Conservation (phyloP, 345 rosid genomes). For the Eucalyptus pauciflora region DNA sequence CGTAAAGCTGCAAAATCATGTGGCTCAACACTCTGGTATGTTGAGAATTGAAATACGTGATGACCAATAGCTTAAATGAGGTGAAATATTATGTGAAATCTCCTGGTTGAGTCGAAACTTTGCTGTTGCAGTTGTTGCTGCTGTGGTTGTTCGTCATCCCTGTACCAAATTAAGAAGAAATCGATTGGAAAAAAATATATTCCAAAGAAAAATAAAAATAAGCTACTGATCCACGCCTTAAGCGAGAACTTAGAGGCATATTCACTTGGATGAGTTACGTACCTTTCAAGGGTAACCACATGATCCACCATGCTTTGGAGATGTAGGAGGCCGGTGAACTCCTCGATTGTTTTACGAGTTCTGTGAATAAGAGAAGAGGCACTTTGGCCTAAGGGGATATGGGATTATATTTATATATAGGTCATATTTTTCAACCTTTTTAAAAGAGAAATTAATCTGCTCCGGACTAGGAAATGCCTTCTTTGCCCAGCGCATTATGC, state of each 20-base stretch:
- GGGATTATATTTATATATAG: too few relatives aligned
- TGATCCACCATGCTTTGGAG: not conserved
- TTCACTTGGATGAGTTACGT: not conserved
- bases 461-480: too few relatives aligned
- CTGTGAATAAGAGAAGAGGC: too few relatives aligned
- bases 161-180: fast-evolving
- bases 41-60: fast-evolving
- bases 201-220: not conserved
- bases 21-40: fast-evolving
- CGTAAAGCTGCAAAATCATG: fast-evolving
- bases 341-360: too few relatives aligned
- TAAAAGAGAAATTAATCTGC: too few relatives aligned
- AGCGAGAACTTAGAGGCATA: not conserved
- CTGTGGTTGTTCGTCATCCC: not conserved
- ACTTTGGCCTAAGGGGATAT: too few relatives aligned
- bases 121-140: fast-evolving
- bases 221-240: fast-evolving
- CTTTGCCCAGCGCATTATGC: too few relatives aligned
- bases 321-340: not conserved
- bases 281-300: fast-evolving
- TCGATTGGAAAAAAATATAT: too few relatives aligned
- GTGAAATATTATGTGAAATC: not conserved
- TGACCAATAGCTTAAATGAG: fast-evolving
- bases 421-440: too few relatives aligned
- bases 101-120: not conserved